Conservation (phyloP, 179 eudicot species). For the Actinidia chinensis region DNA sequence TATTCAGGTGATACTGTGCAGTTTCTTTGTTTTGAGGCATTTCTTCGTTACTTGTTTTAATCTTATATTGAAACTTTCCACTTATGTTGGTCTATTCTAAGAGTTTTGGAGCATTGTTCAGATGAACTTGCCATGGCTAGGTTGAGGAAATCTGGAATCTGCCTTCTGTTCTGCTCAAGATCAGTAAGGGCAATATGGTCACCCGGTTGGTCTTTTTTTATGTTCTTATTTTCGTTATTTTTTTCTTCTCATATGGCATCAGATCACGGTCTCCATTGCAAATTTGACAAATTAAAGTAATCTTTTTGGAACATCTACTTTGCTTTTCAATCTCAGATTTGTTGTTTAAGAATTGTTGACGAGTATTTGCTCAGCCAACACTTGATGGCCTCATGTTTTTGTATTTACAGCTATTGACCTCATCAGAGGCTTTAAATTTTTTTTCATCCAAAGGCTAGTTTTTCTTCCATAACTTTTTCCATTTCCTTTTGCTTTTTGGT, state of each 20-base stretch:
- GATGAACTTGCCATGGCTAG: conserved; percentile 63
- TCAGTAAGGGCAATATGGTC: conserved; percentile 94
- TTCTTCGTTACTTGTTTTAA: conserved; percentile 2
- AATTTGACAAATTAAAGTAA: background rate
- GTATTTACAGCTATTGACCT: no score
- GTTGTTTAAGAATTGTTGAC: background rate
- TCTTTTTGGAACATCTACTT: no score
- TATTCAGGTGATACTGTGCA: conserved; percentile 58
- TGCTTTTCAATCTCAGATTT: no score
- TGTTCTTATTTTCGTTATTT: background rate
- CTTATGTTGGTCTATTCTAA: conserved; percentile 26
- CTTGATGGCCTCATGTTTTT: background rate
- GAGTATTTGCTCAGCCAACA: background rate
- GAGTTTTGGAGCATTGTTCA: conserved; percentile 83
- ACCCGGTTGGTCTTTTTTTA: conserved; percentile 55
- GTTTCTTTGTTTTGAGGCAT: background rate
- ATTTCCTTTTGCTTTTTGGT: no score
- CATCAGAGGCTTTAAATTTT: background rate
- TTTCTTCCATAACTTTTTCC: background rate
- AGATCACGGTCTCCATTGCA: background rate
- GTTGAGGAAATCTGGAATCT: conserved; percentile 89
- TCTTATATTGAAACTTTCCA: background rate
- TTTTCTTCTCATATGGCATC: background rate
- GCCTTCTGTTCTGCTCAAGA: conserved; percentile 81
- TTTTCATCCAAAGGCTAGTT: background rate